Base-by-base conservation (phyloP, 345 rosid genomes). In the Zanthoxylum bungeanum region DNA sequence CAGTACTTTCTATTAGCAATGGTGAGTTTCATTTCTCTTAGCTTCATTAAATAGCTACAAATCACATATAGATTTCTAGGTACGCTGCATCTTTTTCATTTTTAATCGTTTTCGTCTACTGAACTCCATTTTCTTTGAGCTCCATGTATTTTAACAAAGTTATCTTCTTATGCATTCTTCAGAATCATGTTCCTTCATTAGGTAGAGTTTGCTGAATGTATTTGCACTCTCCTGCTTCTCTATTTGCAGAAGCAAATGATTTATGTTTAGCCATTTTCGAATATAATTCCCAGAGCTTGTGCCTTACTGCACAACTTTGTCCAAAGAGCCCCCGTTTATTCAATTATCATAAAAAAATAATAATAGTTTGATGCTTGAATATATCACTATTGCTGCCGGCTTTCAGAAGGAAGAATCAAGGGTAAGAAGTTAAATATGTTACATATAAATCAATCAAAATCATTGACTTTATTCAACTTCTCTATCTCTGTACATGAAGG, bases 1-100 rank as follows among this genome's bases (percentile, higher is more conserved):
- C 81, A 96, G 97, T 92, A 46, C 93, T 95, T 25, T 88, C 96
- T 61, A 86, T 95, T 4, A 85, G 94, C 16, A 90, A 92, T 12
- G 98, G 99, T 92, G 56, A 83, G 91, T 63, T 64, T 69, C 51
- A 9, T 44, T 74, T 31, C 50, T 70, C 62, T 12, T 3, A 69
- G 31, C 55, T 30, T 31, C 39, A 1, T 25, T 53, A 19, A 44
- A 44, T 12, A 44, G 4, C 49, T 44, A 4, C 16, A 4, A 4
- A 5, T 11, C 2, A 12, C 3, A 12, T n/a, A n/a, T n/a, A n/a
- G n/a, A n/a, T n/a, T n/a, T n/a, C n/a, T n/a, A n/a, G n/a, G n/a
- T n/a, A n/a, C n/a, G n/a, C n/a, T n/a, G n/a, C n/a, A n/a, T n/a
- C n/a, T n/a, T n/a, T n/a, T n/a, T n/a, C n/a, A n/a, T n/a, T n/a